These are phyloP conservation scores for Apophysomyces variabilis DNA, from an alignment of 371 early-diverging fungal species.

Conservation along the genomic window DNA sequence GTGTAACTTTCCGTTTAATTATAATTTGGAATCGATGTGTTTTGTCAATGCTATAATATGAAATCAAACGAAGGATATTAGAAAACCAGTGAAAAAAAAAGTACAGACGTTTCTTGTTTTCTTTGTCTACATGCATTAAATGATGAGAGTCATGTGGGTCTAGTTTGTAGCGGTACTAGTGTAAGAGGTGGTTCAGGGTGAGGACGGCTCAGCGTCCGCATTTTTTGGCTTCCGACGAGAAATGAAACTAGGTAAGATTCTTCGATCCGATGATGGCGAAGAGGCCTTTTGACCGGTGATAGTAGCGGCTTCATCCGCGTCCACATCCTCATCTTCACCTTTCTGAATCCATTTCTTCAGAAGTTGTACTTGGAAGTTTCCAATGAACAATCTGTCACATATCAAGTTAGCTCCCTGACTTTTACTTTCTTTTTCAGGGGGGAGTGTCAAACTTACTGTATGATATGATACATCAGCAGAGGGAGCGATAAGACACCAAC, in stretches of 20 bases:
- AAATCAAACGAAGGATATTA: neutral
- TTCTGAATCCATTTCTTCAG: constrained; percentile 63
- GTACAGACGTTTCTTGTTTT: neutral
- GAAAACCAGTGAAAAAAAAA: neutral
- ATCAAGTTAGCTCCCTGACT: neutral
- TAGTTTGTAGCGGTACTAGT: neutral
- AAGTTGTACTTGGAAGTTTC: constrained; percentile 62
- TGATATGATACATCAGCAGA: constrained; percentile 73
- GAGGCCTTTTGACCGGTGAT: neutral
- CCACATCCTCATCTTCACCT: constrained; percentile 23
- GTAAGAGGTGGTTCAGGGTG: neutral
- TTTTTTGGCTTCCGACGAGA: constrained; percentile 1
- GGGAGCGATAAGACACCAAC: constrained; percentile 71
- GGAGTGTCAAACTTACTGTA: constrained; percentile 55
- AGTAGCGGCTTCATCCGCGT: neutral
- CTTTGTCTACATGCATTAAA: constrained; percentile 1
- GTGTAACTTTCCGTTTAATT: too few species aligned
- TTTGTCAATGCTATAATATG: too few species aligned
- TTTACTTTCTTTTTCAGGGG: neutral
- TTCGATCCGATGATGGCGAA: constrained; percentile 7
- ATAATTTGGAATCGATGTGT: too few species aligned
- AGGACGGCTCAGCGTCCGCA: constrained; percentile 1
- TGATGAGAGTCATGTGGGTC: neutral
- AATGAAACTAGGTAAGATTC: neutral
- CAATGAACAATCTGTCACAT: constrained; percentile 55